A percentile compares a stretch with the other conserved stretches of the same genome.
Evolutionary conservation across 2,329 filamentous ascomycete genomes (phyloP).

Genomic region (Calonectria multiphialidica): DNA sequence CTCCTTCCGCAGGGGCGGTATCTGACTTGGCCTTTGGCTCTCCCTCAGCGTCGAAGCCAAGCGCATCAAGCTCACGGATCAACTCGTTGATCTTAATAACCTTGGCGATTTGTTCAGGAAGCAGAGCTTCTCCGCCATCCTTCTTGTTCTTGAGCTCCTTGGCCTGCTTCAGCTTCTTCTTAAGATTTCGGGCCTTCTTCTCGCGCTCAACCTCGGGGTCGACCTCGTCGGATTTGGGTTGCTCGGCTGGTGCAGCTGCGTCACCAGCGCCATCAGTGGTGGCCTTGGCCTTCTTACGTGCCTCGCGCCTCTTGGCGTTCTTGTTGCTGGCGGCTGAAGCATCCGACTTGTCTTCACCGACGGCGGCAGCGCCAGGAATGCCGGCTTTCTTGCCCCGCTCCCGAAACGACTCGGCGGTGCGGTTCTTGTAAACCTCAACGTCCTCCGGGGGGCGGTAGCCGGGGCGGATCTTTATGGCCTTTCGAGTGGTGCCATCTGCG

Average conservation of each 20-base stretch:
- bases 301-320: constrained; percentile 82
- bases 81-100: constrained; percentile 97
- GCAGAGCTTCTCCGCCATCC: constrained; percentile 82
- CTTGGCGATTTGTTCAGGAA: constrained; percentile 97
- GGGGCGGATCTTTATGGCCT: constrained; percentile 92
- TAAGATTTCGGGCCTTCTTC: constrained; percentile 91
- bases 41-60: constrained; percentile 87
- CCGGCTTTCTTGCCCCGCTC: constrained; percentile 72
- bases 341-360: constrained; percentile 62
- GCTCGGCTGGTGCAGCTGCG: constrained; percentile 11
- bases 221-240: constrained; percentile 55
- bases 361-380: constrained; percentile 79
- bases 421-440: constrained; percentile 95
- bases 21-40: constrained; percentile 60
- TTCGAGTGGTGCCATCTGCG: constrained; percentile 90
- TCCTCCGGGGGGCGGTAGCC: constrained; percentile 96
- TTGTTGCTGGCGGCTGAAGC: constrained; percentile 75
- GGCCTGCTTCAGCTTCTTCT: constrained; percentile 96
- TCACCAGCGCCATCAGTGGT: constrained; percentile 72
- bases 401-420: constrained; percentile 87
- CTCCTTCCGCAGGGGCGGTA: constrained; percentile 10
- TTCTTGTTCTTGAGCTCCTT: constrained; percentile 92
- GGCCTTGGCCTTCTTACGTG: constrained; percentile 66
- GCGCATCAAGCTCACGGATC: constrained; percentile 84
- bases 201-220: constrained; percentile 85